Conservation (phyloP, 768 basidiomycete species). For the Rhizopogon rudus region DNA sequence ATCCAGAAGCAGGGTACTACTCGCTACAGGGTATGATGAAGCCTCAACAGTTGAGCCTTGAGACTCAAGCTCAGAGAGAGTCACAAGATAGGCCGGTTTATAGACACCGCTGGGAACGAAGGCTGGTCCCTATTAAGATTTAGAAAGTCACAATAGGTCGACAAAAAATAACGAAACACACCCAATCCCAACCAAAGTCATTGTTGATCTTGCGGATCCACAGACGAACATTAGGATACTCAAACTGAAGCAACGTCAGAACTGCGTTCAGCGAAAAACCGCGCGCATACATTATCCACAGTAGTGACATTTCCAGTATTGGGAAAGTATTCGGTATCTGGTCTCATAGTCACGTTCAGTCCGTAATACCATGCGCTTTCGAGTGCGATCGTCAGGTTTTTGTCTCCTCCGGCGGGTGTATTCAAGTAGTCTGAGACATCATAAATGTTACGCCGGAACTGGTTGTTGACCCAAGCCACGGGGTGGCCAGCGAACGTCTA, state of each 20-base stretch:
- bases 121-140: constrained; percentile 41
- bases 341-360: constrained; percentile 43
- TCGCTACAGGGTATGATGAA: constrained; percentile 15
- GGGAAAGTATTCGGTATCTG: constrained; percentile 44
- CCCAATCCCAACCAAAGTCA: constrained; percentile 65
- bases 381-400: constrained; percentile 44
- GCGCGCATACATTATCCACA: constrained; percentile 25
- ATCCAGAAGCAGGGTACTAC: constrained; percentile 39
- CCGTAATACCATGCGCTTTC: constrained; percentile 54
- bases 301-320: constrained; percentile 13
- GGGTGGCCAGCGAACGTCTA: constrained; percentile 48
- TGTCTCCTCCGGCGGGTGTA: constrained; percentile 26
- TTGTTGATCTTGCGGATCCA: constrained; percentile 47
- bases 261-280: neutral
- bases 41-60: constrained; percentile 19
- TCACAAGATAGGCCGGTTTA: constrained; percentile 51
- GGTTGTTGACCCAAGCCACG: constrained; percentile 54
- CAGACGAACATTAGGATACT: constrained; percentile 43
- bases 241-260: constrained; percentile 32
- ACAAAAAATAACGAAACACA: constrained; percentile 12
- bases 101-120: constrained; percentile 52
- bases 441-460: constrained; percentile 50
- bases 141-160: neutral
- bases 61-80: constrained; percentile 24
- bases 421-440: constrained; percentile 42